Base-by-base conservation (phyloP, 2,329 filamentous ascomycete genomes). In the Nakataea oryzae region DNA sequence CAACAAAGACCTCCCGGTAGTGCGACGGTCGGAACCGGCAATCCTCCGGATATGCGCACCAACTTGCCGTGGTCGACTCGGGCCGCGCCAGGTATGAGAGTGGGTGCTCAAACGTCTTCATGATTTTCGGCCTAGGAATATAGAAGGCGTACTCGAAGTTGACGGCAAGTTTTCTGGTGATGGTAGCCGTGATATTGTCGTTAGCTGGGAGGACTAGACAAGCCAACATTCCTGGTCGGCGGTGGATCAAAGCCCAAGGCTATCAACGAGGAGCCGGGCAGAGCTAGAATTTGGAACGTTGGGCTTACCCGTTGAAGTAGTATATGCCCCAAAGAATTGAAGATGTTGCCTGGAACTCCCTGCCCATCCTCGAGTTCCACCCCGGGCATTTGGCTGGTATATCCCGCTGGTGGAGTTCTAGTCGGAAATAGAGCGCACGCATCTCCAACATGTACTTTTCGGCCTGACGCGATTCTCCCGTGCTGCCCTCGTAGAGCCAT, bases 271-370 rank as follows among this genome's bases (percentile, higher is more conserved):
- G 17, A 8, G 21, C 41, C 9, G 2, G 21, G 17, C 1, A n/a
- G 41, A 24, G 3, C 24, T 17, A 4, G 13, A n/a, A 50, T 17
- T 9, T 8, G 3, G 30, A n/a, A n/a, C 12, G n/a, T n/a, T 50
- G 21, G 27, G 34, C 69, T 58, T 61, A 69, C 68, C 62, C 62
- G 17, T 69, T 65, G 12, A 69, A 57, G 61, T 60, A 65, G 29
- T 68, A 69, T 9, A 70, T 63, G 2, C 68, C 69, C 66, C 67
- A 69, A 6, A 63, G 27, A 5, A 67, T 66, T 3, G 57, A 62
- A 3, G 64, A 63, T 7, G 65, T 7, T 1, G 66, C 67, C 57
- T 65, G 62, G 13, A 61, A 50, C 13, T 59, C 55, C 17, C 56
- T 57, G 13, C 14, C 54, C 24, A 28, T n/a, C 29, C 54, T 30